Conservation (phyloP, 768 basidiomycete genomes). For the Lactarius sanguifluus region DNA sequence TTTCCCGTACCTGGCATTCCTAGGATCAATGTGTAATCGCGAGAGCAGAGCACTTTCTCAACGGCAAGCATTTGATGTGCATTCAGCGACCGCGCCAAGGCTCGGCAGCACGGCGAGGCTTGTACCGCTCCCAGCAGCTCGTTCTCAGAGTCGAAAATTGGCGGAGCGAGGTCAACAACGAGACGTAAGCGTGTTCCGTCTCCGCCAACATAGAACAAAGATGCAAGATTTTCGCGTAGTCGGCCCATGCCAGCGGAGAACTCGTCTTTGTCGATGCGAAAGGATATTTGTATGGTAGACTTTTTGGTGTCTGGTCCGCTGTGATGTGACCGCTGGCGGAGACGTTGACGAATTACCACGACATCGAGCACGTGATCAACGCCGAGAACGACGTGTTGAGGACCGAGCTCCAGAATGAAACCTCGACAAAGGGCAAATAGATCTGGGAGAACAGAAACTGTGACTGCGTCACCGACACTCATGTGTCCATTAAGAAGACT, state of each 20-base stretch:
- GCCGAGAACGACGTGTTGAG: conserved; percentile 66
- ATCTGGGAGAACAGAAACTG: conserved; percentile 82
- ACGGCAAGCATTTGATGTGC: conserved; percentile 70
- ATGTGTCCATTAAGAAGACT: conserved; percentile 78
- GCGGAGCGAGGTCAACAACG: conserved; percentile 77
- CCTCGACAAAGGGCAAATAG: conserved; percentile 84
- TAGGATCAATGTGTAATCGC: conserved; percentile 88
- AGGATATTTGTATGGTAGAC: conserved; percentile 42
- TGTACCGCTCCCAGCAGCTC: conserved; percentile 27
- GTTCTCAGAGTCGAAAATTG: conserved; percentile 51
- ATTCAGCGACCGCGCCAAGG: conserved; percentile 51
- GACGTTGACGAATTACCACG: conserved; percentile 46
- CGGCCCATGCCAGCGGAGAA: conserved; percentile 82
- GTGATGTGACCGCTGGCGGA: conserved; percentile 34
- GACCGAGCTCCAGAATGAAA: conserved; percentile 71
- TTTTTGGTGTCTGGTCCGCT: conserved; percentile 27
- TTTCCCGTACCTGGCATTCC: conserved; percentile 99
- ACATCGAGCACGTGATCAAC: conserved; percentile 76
- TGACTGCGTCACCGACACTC: conserved; percentile 76
- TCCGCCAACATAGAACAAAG: conserved; percentile 79
- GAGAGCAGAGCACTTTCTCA: conserved; percentile 68
- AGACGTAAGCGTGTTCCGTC: conserved; percentile 66
- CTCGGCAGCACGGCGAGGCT: conserved; percentile 21
- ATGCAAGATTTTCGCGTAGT: conserved; percentile 87
- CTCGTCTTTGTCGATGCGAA: conserved; percentile 95